phyloP scores from a whole-genome alignment of 768 basidiomycete species.

The Amanita rimosa region DNA sequence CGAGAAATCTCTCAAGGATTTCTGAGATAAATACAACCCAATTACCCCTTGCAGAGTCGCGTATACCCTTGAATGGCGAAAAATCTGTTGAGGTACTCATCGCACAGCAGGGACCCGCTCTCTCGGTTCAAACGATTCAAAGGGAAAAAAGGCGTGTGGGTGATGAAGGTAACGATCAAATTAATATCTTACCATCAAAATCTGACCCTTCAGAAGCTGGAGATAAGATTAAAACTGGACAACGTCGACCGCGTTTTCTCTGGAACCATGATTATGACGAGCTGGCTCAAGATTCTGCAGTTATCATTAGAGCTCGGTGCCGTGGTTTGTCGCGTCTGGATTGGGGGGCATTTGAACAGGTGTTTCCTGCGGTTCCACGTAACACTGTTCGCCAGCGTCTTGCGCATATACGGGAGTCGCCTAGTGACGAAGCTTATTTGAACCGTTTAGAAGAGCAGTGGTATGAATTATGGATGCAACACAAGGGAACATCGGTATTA shows the following conservation, averaged over 20 bases:
- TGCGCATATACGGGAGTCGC: slow-evolving; percentile 43
- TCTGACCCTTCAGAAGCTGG: not conserved
- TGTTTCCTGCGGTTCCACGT: slow-evolving; percentile 68
- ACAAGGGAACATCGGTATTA: slow-evolving; percentile 55
- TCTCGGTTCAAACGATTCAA: slow-evolving; percentile 15
- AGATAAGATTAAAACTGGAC: slow-evolving; percentile 13
- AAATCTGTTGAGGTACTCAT: slow-evolving; percentile 42
- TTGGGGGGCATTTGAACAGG: slow-evolving; percentile 62
- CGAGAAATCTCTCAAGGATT: slow-evolving; percentile 20
- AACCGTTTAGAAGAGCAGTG: slow-evolving; percentile 74
- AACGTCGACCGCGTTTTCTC: slow-evolving; percentile 57
- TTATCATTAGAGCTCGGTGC: slow-evolving; percentile 73
- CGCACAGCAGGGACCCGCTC: slow-evolving; percentile 36
- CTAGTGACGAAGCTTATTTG: slow-evolving; percentile 65
- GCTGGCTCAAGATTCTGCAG: slow-evolving; percentile 73
- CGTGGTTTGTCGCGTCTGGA: slow-evolving; percentile 49
- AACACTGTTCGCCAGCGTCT: slow-evolving; percentile 66
- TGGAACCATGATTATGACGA: slow-evolving; percentile 90
- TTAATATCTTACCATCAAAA: not conserved
- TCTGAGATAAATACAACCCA: not conserved
- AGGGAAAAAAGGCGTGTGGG: slow-evolving; percentile 22
- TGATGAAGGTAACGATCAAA: slow-evolving; percentile 8
- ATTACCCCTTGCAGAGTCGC: not conserved
- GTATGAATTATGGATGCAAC: slow-evolving; percentile 65
- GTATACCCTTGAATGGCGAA: slow-evolving; percentile 30